These are phyloP conservation scores for Agaricus bisporus DNA, from an alignment of 768 basidiomycete genomes.

Conservation along the genomic window DNA sequence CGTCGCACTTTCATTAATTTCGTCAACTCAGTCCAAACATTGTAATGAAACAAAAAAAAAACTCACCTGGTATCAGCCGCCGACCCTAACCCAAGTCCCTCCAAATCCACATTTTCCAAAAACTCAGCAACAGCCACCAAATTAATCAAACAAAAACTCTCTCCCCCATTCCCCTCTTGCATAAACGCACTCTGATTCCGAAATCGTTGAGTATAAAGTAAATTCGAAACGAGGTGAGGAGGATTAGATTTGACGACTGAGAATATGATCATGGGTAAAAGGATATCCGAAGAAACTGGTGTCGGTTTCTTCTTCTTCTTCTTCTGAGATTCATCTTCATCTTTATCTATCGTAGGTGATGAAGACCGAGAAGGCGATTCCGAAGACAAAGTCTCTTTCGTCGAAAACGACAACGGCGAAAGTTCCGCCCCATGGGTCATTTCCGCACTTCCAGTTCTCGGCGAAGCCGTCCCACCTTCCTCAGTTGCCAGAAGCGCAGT, in stretches of 20 bases:
- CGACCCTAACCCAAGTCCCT: slow-evolving; percentile 53
- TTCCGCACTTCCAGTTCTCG: not conserved
- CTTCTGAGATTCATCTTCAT: not conserved
- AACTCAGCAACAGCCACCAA: slow-evolving; percentile 95
- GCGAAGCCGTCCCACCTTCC: not conserved
- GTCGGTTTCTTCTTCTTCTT: slow-evolving; percentile 33
- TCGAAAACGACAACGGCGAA: slow-evolving; percentile 2
- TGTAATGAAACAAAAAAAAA: slow-evolving; percentile 2
- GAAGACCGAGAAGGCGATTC: not conserved
- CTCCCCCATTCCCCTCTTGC: slow-evolving; percentile 49
- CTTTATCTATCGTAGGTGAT: not conserved
- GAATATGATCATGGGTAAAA: slow-evolving; percentile 91
- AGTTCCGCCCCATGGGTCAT: not conserved
- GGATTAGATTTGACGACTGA: slow-evolving; percentile 94
- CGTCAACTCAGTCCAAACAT: not conserved
- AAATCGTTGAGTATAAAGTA: slow-evolving; percentile 61
- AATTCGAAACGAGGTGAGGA: slow-evolving; percentile 64
- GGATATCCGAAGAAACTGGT: slow-evolving; percentile 78
- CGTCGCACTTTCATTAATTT: slow-evolving; percentile 44
- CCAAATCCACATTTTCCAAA: slow-evolving; percentile 89
- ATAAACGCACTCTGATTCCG: slow-evolving; percentile 31
- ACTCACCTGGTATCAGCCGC: slow-evolving; percentile 52
- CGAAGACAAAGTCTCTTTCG: not conserved
- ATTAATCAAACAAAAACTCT: slow-evolving; percentile 91
- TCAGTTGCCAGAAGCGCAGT: not conserved